Conservation (phyloP, 2,329 filamentous ascomycete species). For the Paradendryphiella salina region DNA sequence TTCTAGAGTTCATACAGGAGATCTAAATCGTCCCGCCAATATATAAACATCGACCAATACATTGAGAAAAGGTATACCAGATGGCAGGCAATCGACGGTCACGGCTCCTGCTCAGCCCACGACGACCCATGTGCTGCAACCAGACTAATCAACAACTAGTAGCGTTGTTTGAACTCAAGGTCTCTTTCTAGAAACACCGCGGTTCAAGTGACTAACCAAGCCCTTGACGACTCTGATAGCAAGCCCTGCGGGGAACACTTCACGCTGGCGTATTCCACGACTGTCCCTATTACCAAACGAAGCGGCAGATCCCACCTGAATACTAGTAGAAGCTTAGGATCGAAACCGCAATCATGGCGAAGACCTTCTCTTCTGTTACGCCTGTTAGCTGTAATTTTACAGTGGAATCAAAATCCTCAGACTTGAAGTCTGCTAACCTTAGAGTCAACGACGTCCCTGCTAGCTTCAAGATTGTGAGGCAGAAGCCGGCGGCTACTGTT, state of each 20-base stretch:
- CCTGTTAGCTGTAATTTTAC: slow-evolving; percentile 36
- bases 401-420: slow-evolving; percentile 43
- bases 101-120: slow-evolving; percentile 35
- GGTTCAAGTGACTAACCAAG: slow-evolving; percentile 42
- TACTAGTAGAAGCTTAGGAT: slow-evolving; percentile 46
- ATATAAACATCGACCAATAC: slow-evolving; percentile 28
- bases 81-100: slow-evolving; percentile 40
- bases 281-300: slow-evolving; percentile 49
- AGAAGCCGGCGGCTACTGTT: slow-evolving; percentile 24
- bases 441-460: slow-evolving; percentile 38
- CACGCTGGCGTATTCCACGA: slow-evolving; percentile 49
- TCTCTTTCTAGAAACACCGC: slow-evolving; percentile 25
- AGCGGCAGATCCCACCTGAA: slow-evolving; percentile 55
- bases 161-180: slow-evolving; percentile 43
- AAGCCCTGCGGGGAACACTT: slow-evolving; percentile 30
- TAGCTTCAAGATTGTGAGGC: slow-evolving; percentile 37
- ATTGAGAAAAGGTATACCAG: slow-evolving; percentile 45
- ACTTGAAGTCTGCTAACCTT: slow-evolving; percentile 43
- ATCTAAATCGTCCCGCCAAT: slow-evolving; percentile 54
- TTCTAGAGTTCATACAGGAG: slow-evolving; percentile 60
- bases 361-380: slow-evolving; percentile 39
- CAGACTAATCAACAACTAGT: slow-evolving; percentile 42
- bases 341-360: slow-evolving; percentile 54
- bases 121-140: slow-evolving; percentile 27
- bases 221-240: slow-evolving; percentile 27